Base-by-base conservation (phyloP, 306 rosid species). In the Prunus armeniaca region DNA sequence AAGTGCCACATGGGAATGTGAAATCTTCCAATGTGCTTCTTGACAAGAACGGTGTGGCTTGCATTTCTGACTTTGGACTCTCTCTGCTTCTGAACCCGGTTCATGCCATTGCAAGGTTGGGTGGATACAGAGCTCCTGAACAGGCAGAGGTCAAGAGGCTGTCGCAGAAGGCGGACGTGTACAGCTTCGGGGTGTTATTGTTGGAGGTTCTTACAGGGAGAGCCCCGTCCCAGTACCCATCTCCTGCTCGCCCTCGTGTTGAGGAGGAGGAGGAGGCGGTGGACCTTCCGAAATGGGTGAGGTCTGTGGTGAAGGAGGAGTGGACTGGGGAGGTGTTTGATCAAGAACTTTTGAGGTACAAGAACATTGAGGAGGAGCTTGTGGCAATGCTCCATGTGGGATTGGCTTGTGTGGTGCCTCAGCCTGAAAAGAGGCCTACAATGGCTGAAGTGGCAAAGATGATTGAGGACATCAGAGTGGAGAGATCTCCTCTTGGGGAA, bases 241-340 rank as follows among this genome's bases (percentile, higher is more conserved):
- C 96, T 1, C 96, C 96, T 0, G 68, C 88, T 25, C 80, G 76
- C 49, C 81, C 87, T 2, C 79, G 80, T 0, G 22, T 73, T 19
- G 92, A 76, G 8, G 91, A 88, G 20, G 90, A 88, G 61, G 97
- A 89, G 38, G 84, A 75, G 9, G 67, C 64, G 0, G 83, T 85
- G 70, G 99, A 96, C 71, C 92, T 96, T 34, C 97, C 97, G 0
- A 91, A 90, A 73, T 96, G 99, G 99, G 98, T 92, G 32, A 86
- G 97, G 0, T 96, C 98, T 0, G 97, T 96, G 9, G 99, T 92
- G 82, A 92, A 84, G 84, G 99, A 96, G 81, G 99, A 96, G 86
- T 96, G 99, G 99, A 96, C 99, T 0, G 98, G 91, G 0, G 99
- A 96, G 76, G 99, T 96, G 83, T 96, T 96, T 68, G 99, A 96